These are phyloP conservation scores for Neopestalotiopsis clavispora DNA, from an alignment of 2,329 filamentous ascomycete species.

Conservation along the genomic window DNA sequence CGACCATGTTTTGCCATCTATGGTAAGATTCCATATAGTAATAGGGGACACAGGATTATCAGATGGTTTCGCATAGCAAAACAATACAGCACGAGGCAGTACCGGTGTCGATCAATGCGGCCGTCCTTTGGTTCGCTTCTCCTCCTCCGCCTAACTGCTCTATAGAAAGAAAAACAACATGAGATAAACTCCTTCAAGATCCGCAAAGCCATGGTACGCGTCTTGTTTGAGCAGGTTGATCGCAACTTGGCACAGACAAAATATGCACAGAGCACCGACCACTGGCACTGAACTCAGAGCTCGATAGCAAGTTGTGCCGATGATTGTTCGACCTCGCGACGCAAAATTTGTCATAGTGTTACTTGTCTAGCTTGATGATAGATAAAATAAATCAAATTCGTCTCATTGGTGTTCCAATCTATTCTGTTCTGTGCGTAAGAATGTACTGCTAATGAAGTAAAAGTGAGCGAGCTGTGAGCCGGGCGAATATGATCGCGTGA, in stretches of 20 bases:
- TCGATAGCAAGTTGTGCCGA: slow-evolving; percentile 8
- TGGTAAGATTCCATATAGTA: neutral
- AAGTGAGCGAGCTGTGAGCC: neutral
- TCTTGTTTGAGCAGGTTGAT: slow-evolving; percentile 4
- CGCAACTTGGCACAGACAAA: slow-evolving; percentile 9
- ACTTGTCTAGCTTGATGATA: neutral
- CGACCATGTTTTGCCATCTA: neutral
- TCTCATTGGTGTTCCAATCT: neutral
- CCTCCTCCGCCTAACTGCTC: no score
- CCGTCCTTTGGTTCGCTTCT: neutral
- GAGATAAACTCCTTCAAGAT: slow-evolving; percentile 5
- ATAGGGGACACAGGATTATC: neutral
- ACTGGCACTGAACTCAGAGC: neutral
- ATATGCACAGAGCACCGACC: neutral
- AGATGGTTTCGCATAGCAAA: slow-evolving; percentile 7
- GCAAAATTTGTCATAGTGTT: neutral
- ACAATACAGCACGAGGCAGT: neutral
- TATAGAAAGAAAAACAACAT: neutral
- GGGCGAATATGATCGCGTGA: neutral
- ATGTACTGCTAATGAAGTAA: neutral
- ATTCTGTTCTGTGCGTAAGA: neutral
- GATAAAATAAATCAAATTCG: neutral
- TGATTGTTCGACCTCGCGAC: neutral
- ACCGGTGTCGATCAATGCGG: slow-evolving; percentile 3
- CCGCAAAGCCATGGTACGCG: slow-evolving; percentile 4